Percentiles rank a stretch among this genome's conserved stretches.
phyloP scores from a whole-genome alignment of 2,329 filamentous ascomycete species.

The Passalora sequoiae region DNA sequence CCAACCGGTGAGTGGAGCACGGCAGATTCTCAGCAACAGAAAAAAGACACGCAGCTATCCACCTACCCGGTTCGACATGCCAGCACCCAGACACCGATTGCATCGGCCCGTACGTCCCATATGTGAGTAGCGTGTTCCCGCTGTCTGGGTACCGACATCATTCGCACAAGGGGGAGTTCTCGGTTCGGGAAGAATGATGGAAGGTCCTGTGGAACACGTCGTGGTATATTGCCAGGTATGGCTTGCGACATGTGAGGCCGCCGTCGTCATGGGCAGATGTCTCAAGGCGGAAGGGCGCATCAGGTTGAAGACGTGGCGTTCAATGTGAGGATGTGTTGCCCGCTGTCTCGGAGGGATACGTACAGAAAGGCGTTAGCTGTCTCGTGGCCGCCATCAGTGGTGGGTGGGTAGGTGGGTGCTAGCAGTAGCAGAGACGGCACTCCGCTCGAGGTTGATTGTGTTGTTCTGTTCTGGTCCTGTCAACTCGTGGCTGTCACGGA shows the following conservation, averaged over 20 bases:
- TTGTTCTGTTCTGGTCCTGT: neutral
- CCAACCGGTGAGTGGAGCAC: too few relatives aligned
- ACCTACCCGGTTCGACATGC: neutral
- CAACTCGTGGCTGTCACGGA: neutral
- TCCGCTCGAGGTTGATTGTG: too few relatives aligned
- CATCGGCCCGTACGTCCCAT: slow-evolving; percentile 3
- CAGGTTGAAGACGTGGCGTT: neutral
- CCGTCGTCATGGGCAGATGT: neutral
- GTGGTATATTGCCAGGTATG: too few relatives aligned
- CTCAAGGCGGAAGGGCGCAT: neutral
- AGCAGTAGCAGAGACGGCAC: too few relatives aligned
- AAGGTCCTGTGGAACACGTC: too few relatives aligned
- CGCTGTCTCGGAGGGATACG: neutral
- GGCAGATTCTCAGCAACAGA: neutral
- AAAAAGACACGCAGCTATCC: slow-evolving; percentile 4
- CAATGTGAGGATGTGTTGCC: neutral
- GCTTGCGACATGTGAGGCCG: too few relatives aligned
- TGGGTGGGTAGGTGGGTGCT: too few relatives aligned
- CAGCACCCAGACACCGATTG: neutral
- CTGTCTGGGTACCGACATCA: slow-evolving; percentile 4
- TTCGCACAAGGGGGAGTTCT: neutral
- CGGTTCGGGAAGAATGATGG: too few relatives aligned
- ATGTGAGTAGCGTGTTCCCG: neutral
- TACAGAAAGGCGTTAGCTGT: neutral
- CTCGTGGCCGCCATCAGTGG: slow-evolving; percentile 4